Conservation (phyloP, 139 green algal species). For the Coccomyxa sp. region DNA sequence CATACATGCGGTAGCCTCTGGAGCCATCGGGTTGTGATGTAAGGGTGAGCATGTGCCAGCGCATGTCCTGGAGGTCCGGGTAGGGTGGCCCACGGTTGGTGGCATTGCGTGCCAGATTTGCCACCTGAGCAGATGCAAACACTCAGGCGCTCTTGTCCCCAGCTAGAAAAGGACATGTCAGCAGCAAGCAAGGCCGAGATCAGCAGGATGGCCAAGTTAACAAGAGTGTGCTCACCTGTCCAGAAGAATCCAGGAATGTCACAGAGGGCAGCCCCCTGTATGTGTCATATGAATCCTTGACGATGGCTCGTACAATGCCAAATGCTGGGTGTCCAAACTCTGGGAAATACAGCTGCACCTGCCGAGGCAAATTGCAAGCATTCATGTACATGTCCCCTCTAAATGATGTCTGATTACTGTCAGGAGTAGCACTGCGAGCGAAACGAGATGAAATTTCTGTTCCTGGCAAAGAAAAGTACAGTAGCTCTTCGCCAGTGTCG, state of each 20-base stretch:
- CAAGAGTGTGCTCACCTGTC: background rate
- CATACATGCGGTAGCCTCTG: background rate
- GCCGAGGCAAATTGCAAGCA: background rate
- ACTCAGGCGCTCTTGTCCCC: background rate
- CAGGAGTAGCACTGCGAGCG: background rate
- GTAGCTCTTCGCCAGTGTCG: background rate
- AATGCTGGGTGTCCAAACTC: conserved; percentile 24
- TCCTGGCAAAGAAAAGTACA: background rate
- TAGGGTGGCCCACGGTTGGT: background rate
- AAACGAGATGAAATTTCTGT: background rate
- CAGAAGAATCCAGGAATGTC: conserved; percentile 19
- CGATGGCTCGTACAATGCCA: conserved; percentile 40
- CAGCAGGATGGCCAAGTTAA: background rate
- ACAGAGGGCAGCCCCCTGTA: background rate
- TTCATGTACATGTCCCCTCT: background rate
- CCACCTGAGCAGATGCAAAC: background rate
- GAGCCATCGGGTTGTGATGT: conserved; percentile 21
- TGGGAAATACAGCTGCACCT: conserved; percentile 48
- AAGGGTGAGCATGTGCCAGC: conserved; percentile 68
- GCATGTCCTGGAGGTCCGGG: conserved; percentile 23
- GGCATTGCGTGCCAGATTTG: background rate
- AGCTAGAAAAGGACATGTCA: conserved; percentile 8
- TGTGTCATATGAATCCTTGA: conserved; percentile 26
- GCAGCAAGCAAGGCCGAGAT: background rate
- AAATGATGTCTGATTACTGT: background rate